Evolutionary conservation across 2,329 filamentous ascomycete genomes (phyloP).

Genomic region (Fusarium drepaniforme): DNA sequence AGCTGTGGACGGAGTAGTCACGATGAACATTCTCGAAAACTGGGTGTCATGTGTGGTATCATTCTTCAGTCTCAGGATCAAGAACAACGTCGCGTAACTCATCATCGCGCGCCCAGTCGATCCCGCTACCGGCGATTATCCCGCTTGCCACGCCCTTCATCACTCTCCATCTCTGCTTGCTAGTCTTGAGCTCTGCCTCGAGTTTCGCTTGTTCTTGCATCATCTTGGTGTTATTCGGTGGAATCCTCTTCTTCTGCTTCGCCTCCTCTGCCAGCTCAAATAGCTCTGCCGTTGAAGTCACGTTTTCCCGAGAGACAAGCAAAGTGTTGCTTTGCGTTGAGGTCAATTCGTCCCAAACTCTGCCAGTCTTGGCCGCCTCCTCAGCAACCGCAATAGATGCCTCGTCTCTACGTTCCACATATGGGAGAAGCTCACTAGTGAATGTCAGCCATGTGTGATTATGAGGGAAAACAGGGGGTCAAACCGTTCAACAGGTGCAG

Average conservation of each 20-base stretch:
- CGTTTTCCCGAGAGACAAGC: slow-evolving; percentile 69
- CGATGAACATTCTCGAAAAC: slow-evolving; percentile 1
- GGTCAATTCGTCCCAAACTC: slow-evolving; percentile 65
- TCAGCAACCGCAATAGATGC: slow-evolving; percentile 73
- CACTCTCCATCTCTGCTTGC: slow-evolving; percentile 76
- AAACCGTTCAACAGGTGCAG: slow-evolving; percentile 77
- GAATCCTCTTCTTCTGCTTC: slow-evolving; percentile 64
- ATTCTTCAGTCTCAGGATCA: slow-evolving; percentile 67
- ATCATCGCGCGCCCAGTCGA: slow-evolving; percentile 83
- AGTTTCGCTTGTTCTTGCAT: slow-evolving; percentile 68
- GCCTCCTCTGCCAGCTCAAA: slow-evolving; percentile 71
- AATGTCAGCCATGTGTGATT: slow-evolving; percentile 16
- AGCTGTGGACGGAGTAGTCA: background rate
- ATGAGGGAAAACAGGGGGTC: slow-evolving; percentile 10
- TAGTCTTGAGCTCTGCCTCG: slow-evolving; percentile 70
- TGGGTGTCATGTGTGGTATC: slow-evolving; percentile 13
- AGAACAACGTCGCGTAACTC: slow-evolving; percentile 78
- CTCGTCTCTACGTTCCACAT: slow-evolving; percentile 75
- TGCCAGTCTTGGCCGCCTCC: slow-evolving; percentile 65
- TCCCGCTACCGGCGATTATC: slow-evolving; percentile 82
- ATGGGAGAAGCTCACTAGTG: slow-evolving; percentile 73
- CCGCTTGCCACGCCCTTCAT: slow-evolving; percentile 85
- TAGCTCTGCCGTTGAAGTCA: slow-evolving; percentile 71
- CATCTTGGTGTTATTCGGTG: slow-evolving; percentile 64
- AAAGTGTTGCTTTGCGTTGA: slow-evolving; percentile 70